A percentile compares a stretch with the other conserved stretches of the same genome.
phyloP scores from a whole-genome alignment of 345 rosid genomes.

The Crucihimalaya himalaica region DNA sequence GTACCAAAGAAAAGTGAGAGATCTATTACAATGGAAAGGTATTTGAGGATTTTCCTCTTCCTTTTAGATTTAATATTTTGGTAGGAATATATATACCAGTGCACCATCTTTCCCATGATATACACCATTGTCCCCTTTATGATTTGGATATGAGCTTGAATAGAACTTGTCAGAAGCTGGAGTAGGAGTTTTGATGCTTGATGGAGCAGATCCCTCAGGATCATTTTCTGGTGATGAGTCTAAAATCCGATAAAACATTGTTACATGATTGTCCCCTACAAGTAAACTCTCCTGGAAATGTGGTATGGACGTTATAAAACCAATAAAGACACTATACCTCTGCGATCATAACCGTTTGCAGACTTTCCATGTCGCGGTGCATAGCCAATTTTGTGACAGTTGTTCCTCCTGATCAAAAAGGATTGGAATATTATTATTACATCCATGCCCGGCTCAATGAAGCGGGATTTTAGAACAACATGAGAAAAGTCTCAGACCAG shows the following conservation, averaged over 20 bases:
- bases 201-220: constrained; percentile 31
- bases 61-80: constrained; percentile 26
- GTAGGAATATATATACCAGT: constrained; percentile 20
- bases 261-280: constrained; percentile 22
- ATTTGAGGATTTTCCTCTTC: constrained; percentile 25
- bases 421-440: constrained; percentile 22
- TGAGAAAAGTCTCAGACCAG: constrained; percentile 55
- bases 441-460: constrained; percentile 12
- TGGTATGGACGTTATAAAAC: constrained; percentile 8
- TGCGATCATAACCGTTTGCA: constrained; percentile 34
- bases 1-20: not conserved
- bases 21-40: not conserved
- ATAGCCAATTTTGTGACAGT: constrained; percentile 87
- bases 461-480: not conserved
- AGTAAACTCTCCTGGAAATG: not conserved
- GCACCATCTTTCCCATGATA: constrained; percentile 39
- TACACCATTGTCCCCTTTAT: constrained; percentile 37
- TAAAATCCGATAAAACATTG: constrained; percentile 31
- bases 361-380: constrained; percentile 54
- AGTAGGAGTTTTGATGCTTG: constrained; percentile 34
- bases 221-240: constrained; percentile 54
- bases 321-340: constrained; percentile 44
- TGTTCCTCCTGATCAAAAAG: constrained; percentile 46
- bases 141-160: constrained; percentile 37
- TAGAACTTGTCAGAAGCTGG: constrained; percentile 44